phyloP scores from a whole-genome alignment of 495 filamentous ascomycete species.

The Tuber melanosporum region DNA sequence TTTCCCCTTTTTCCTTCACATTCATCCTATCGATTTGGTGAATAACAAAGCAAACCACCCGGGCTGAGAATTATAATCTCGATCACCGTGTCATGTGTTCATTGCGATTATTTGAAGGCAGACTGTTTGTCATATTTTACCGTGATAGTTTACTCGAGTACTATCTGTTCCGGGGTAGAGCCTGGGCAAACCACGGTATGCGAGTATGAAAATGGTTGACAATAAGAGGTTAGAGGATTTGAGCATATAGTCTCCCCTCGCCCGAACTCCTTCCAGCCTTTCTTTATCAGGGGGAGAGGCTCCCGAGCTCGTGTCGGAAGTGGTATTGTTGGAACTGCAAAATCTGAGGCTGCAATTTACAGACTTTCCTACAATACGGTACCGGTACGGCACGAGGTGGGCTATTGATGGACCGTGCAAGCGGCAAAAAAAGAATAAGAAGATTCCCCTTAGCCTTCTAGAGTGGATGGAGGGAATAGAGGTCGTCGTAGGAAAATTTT shows the following conservation, averaged over 20 bases:
- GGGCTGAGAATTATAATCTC: constrained; percentile 3
- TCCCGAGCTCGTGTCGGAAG: neutral
- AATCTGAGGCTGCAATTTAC: neutral
- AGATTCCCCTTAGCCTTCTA: neutral
- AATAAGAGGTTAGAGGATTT: neutral
- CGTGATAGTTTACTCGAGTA: neutral
- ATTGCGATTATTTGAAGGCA: neutral
- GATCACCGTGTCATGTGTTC: neutral
- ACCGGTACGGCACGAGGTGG: neutral
- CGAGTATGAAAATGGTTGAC: neutral
- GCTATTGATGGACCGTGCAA: constrained; percentile 3
- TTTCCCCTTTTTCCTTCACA: neutral
- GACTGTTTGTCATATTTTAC: constrained; percentile 1
- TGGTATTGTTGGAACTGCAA: neutral
- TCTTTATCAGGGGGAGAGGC: neutral
- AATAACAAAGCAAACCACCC: neutral
- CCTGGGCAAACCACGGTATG: neutral
- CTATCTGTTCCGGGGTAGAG: neutral
- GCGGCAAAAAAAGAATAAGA: neutral
- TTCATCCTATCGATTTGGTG: neutral
- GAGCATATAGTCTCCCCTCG: neutral
- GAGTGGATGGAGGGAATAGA: neutral
- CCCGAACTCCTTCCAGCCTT: constrained; percentile 2
- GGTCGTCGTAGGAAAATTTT: neutral
- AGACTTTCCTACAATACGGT: neutral